Percentiles rank a stretch among this genome's conserved stretches.
Conservation (phyloP, 495 filamentous ascomycete genomes). For the Aspergillus sclerotiicarbonarius region DNA sequence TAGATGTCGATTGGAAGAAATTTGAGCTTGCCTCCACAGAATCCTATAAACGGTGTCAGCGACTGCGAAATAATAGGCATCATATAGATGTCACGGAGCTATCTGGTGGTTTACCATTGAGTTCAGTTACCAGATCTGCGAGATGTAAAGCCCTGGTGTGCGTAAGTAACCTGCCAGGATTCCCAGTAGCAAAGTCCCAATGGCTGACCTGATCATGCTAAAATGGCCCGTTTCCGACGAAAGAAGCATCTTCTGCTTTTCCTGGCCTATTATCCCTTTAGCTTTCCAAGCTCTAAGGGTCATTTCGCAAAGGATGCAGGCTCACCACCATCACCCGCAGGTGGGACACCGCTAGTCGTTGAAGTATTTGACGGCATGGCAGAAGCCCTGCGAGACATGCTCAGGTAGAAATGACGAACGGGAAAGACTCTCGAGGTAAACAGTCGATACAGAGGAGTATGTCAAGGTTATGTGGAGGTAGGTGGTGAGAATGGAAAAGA, state of each 20-base stretch:
- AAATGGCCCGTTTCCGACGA: constrained; percentile 74
- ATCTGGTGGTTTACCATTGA: constrained; percentile 67
- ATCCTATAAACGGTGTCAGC: constrained; percentile 38
- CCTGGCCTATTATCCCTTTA: constrained; percentile 52
- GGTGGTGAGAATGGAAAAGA: constrained; percentile 20
- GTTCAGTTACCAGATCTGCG: constrained; percentile 90
- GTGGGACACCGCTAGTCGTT: constrained; percentile 33
- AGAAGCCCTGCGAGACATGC: constrained; percentile 49
- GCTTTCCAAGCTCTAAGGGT: constrained; percentile 10
- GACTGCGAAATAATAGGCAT: neutral
- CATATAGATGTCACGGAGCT: neutral
- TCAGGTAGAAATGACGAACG: constrained; percentile 22
- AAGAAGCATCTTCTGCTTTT: constrained; percentile 86
- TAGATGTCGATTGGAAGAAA: constrained; percentile 2
- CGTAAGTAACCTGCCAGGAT: constrained; percentile 17
- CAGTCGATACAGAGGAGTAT: constrained; percentile 1
- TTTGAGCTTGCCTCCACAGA: constrained; percentile 50
- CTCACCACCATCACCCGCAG: constrained; percentile 42
- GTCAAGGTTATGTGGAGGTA: neutral
- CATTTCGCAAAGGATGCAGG: constrained; percentile 15
- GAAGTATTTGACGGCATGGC: constrained; percentile 39
- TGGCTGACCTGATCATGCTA: constrained; percentile 63
- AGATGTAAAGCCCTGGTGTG: constrained; percentile 75
- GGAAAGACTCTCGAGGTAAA: constrained; percentile 5
- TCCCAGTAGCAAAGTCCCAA: constrained; percentile 1